Conservation (phyloP, 495 filamentous ascomycete species). For the Penicillium nucicola region DNA sequence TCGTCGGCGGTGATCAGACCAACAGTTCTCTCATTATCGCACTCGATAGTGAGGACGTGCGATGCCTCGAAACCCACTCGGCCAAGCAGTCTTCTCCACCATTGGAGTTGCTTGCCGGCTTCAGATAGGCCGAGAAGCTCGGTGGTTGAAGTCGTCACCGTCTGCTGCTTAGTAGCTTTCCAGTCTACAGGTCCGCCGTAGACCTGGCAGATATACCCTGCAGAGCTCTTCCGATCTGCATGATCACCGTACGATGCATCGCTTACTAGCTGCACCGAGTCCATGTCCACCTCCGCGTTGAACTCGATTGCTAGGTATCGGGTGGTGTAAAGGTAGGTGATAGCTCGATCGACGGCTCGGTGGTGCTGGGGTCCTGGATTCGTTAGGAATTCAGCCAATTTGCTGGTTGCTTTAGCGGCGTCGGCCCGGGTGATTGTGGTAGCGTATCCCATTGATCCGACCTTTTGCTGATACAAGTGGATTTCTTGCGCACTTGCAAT, state of each 20-base stretch:
- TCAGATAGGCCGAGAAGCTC: slow-evolving; percentile 13
- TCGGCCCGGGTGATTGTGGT: slow-evolving; percentile 21
- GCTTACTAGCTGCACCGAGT: slow-evolving; percentile 3
- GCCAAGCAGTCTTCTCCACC: slow-evolving; percentile 3
- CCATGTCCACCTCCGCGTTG: neutral
- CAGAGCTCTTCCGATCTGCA: no score
- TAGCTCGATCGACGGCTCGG: slow-evolving; percentile 5
- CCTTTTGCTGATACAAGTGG: slow-evolving; percentile 17
- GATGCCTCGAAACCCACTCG: neutral
- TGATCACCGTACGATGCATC: slow-evolving; percentile 21
- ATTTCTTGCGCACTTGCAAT: neutral
- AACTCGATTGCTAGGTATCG: slow-evolving; percentile 4
- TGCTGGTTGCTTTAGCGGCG: slow-evolving; percentile 4
- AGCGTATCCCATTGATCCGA: slow-evolving; percentile 24
- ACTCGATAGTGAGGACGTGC: neutral
- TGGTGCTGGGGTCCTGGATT: slow-evolving; percentile 18
- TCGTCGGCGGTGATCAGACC: neutral
- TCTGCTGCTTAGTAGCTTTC: slow-evolving; percentile 18
- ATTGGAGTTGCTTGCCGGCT: neutral
- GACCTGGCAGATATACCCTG: slow-evolving; percentile 12
- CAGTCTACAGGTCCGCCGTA: slow-evolving; percentile 20
- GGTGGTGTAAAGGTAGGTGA: slow-evolving; percentile 15
- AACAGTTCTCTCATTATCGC: neutral
- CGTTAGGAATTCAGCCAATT: slow-evolving; percentile 15
- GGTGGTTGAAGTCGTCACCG: slow-evolving; percentile 18